phyloP scores from a whole-genome alignment of 2,329 filamentous ascomycete species.

The Sporothrix mexicana region DNA sequence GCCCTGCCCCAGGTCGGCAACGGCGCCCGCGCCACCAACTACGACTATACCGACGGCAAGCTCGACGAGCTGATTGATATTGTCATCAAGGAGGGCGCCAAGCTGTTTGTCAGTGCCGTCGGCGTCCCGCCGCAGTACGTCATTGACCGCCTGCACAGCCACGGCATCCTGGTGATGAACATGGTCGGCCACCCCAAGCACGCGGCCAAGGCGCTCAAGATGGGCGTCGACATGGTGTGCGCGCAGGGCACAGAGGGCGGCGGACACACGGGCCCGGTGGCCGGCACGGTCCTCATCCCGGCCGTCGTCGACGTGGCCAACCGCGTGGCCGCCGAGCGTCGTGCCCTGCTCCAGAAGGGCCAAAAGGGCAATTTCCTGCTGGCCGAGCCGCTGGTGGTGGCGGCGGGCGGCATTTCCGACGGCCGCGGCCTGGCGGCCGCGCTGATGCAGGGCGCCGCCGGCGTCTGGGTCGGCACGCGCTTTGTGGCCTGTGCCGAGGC shows the following conservation, averaged over 20 bases:
- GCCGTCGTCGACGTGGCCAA: conserved; percentile 82
- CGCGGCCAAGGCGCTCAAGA: conserved; percentile 83
- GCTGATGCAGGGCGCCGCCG: conserved; percentile 85
- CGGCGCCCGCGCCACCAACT: conserved; percentile 84
- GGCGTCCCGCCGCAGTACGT: conserved; percentile 79
- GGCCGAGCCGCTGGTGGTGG: conserved; percentile 74
- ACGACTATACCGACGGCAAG: conserved; percentile 91
- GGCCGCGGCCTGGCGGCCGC: conserved; percentile 80
- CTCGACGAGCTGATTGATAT: conserved; percentile 88
- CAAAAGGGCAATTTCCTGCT: conserved; percentile 20
- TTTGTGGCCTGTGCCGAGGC: conserved; percentile 87
- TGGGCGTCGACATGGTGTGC: conserved; percentile 89
- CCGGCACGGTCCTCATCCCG: conserved; percentile 84
- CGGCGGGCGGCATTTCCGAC: conserved; percentile 85
- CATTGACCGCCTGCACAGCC: conserved; percentile 77
- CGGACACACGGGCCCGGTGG: conserved; percentile 88
- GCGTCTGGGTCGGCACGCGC: conserved; percentile 92
- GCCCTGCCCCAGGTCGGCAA: conserved; percentile 89
- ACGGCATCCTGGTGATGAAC: conserved; percentile 89
- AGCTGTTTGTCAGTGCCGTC: conserved; percentile 84
- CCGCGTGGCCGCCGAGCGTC: conserved; percentile 58
- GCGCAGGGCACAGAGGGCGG: conserved; percentile 93
- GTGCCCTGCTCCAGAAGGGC: conserved; percentile 46
- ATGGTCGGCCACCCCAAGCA: conserved; percentile 96
- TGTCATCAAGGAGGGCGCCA: conserved; percentile 81